Evolutionary conservation across 1,284 basidiomycete genomes (phyloP).

Genomic region (Trametes hirsuta): DNA sequence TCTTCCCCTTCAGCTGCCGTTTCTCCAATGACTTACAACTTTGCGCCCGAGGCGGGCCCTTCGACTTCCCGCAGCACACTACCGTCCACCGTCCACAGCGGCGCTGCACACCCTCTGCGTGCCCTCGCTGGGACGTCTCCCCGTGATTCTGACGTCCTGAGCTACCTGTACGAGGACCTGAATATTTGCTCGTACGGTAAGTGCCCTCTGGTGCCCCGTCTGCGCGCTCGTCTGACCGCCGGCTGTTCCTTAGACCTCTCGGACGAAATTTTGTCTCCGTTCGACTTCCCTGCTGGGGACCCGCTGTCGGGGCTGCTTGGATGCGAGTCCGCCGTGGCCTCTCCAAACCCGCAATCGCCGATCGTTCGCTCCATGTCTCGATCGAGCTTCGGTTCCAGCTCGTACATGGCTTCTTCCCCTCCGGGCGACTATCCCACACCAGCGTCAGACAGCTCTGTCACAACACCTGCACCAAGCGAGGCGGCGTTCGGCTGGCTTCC

Average conservation of each 20-base stretch:
- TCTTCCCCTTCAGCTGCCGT: slow-evolving; percentile 3
- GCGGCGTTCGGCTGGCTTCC: slow-evolving; percentile 14
- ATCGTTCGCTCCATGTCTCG: slow-evolving; percentile 23
- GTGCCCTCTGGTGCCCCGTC: not conserved
- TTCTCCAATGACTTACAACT: slow-evolving; percentile 14
- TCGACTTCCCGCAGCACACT: slow-evolving; percentile 1
- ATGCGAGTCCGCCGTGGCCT: not conserved
- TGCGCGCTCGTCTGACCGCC: slow-evolving; percentile 2
- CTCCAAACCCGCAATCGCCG: slow-evolving; percentile 12
- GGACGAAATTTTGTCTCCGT: not conserved
- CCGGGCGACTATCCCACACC: slow-evolving; percentile 22
- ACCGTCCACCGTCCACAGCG: not conserved
- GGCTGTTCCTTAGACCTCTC: not conserved
- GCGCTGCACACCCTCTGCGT: not conserved
- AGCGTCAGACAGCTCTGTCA: slow-evolving; percentile 20
- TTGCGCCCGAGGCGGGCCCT: slow-evolving; percentile 2
- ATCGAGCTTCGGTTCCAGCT: slow-evolving; percentile 21
- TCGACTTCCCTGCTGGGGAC: slow-evolving; percentile 1
- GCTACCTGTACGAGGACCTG: slow-evolving; percentile 10
- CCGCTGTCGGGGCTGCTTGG: slow-evolving; percentile 3
- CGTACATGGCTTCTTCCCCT: slow-evolving; percentile 9
- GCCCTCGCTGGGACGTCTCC: slow-evolving; percentile 4
- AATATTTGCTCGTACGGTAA: slow-evolving; percentile 7
- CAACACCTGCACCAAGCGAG: slow-evolving; percentile 25
- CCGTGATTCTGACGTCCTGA: not conserved